phyloP scores from a whole-genome alignment of 352 stramenopile genomes.

The Globisporangium takayamanum region DNA sequence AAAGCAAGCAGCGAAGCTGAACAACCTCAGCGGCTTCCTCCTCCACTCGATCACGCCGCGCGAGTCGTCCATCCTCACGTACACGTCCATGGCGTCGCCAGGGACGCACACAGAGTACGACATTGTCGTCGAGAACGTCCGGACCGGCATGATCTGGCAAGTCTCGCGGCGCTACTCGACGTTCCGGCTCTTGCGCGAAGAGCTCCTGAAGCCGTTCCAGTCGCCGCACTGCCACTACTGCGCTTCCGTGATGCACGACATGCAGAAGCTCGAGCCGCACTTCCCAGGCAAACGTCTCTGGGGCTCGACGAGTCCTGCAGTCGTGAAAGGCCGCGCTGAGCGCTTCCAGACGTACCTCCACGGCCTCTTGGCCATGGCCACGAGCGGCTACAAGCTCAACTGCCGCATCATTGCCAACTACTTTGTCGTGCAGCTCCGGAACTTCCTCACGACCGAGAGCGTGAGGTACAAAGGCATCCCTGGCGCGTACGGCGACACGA shows the following conservation, averaged over 20 bases:
- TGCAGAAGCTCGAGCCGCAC: constrained; percentile 35
- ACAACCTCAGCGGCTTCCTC: constrained; percentile 51
- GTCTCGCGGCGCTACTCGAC: constrained; percentile 61
- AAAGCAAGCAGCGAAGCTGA: constrained; percentile 19
- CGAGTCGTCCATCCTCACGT: constrained; percentile 41
- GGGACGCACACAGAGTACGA: constrained; percentile 63
- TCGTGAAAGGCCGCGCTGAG: constrained; percentile 37
- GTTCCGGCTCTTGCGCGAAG: constrained; percentile 55
- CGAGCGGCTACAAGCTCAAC: constrained; percentile 41
- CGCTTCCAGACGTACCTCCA: constrained; percentile 54
- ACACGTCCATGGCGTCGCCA: constrained; percentile 34
- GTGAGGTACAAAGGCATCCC: constrained; percentile 36
- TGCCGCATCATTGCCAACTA: constrained; percentile 45
- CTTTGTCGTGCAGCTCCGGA: constrained; percentile 48
- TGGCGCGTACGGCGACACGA: constrained; percentile 22
- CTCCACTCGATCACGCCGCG: constrained; percentile 56
- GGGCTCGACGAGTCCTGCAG: constrained; percentile 35
- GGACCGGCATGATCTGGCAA: constrained; percentile 44
- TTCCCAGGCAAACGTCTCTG: constrained; percentile 61
- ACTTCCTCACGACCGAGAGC: constrained; percentile 51
- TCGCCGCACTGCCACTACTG: constrained; percentile 58
- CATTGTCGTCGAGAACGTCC: constrained; percentile 50
- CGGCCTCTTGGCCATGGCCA: constrained; percentile 45
- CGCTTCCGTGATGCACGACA: constrained; percentile 32
- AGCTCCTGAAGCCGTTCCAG: constrained; percentile 44